Evolutionary conservation across 257 asterid genomes (phyloP), one percentile per base, ranked within the genome.

Genomic region (Solanum paucissectum): DNA sequence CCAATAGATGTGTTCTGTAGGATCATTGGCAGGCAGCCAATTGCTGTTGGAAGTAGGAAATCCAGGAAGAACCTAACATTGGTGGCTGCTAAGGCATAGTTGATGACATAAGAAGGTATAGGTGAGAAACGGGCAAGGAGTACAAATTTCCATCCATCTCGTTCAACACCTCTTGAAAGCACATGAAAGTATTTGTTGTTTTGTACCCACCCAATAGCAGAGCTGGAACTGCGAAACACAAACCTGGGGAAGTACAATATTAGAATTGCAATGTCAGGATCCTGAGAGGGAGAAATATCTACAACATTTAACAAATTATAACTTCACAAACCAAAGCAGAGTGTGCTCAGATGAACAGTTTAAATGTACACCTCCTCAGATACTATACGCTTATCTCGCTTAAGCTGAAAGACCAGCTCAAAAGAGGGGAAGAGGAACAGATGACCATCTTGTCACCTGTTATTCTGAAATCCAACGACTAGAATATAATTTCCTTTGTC

Each of bases 41-140:
- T 90, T 11, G 94, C 94, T 20, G 99, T 94, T 25, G 99, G 99
- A 86, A 95, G 94, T 88, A 97, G 89, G 93, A 97, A 97, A 90
- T 97, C 98, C 37, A 93, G 90, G 46, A 92, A 60, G 91, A 97
- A 97, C 36, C 93, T 29, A 29, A 97, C 97, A 2, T 93, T 91
- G 12, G 98, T 95, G 11, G 98, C 98, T 77, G 99, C 99, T 91
- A 97, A 89, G 20, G 94, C 99, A 87, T 97, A 97, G 88, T 95
- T 97, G 87, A 95, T 95, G 89, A 97, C 91, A 83, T 97, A 95
- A 44, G 99, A 97, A 6, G 99, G 99, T 77, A 95, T 91, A 73
- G 98, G 99, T 71, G 99, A 97, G 93, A 97, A 97, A 36, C 99
- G 97, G 32, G 99, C 99, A 44, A 97, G 97, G 69, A 95, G 98